These are phyloP conservation scores for Canavalia gladiata DNA, from an alignment of 306 rosid species.

Conservation along the genomic window DNA sequence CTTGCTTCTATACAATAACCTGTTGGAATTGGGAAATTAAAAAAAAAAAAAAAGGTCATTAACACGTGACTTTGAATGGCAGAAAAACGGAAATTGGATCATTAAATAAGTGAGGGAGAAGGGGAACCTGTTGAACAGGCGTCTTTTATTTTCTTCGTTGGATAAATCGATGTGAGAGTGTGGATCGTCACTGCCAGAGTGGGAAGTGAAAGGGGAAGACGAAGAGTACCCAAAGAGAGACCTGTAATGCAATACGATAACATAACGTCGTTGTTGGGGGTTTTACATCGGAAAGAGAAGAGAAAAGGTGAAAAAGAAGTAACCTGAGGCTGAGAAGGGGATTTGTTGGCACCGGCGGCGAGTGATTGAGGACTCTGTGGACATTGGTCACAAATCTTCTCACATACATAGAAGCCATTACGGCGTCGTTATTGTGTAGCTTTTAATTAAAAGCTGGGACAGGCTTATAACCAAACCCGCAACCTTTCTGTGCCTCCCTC, in stretches of 20 bases:
- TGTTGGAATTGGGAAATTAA: slow-evolving; percentile 28
- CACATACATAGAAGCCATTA: slow-evolving; percentile 52
- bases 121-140: slow-evolving; percentile 71
- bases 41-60: background rate
- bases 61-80: too few relatives aligned
- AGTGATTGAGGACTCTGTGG: slow-evolving; percentile 52
- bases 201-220: slow-evolving; percentile 55
- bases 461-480: background rate
- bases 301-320: background rate
- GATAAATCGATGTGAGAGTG: slow-evolving; percentile 68
- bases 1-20: slow-evolving; percentile 86
- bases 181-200: slow-evolving; percentile 25
- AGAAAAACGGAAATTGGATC: too few relatives aligned
- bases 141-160: slow-evolving; percentile 75
- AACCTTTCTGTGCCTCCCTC: background rate
- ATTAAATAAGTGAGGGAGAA: background rate
- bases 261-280: too few relatives aligned
- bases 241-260: background rate
- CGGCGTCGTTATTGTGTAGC: background rate
- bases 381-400: slow-evolving; percentile 50
- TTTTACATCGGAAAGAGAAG: too few relatives aligned
- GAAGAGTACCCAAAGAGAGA: slow-evolving; percentile 35
- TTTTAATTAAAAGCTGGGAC: background rate
- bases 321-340: slow-evolving; percentile 36
- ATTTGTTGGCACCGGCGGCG: slow-evolving; percentile 30